phyloP scores from a whole-genome alignment of 805 yeast species.

The Ogataea populi-albae region DNA sequence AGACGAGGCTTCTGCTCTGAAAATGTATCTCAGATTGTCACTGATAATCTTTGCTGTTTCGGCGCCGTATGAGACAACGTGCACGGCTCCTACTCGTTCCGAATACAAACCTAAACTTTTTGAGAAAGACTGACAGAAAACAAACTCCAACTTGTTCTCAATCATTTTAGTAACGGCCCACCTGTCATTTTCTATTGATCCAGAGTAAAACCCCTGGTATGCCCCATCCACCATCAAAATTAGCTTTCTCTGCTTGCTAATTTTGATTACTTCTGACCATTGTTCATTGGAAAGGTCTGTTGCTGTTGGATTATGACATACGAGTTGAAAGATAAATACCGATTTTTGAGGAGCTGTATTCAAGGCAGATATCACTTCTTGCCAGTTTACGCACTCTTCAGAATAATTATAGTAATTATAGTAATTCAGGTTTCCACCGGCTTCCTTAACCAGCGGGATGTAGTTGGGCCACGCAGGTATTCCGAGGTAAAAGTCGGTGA shows the following conservation, averaged over 20 bases:
- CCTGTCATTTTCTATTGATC: slow-evolving; percentile 65
- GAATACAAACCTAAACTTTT: slow-evolving; percentile 88
- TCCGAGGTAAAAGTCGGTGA: slow-evolving; percentile 38
- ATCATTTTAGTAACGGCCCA: slow-evolving; percentile 41
- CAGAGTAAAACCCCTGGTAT: slow-evolving; percentile 86
- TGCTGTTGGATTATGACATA: slow-evolving; percentile 92
- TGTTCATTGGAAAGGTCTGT: slow-evolving; percentile 74
- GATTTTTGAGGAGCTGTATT: slow-evolving; percentile 48
- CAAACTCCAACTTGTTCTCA: slow-evolving; percentile 44
- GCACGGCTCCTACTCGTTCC: slow-evolving; percentile 82
- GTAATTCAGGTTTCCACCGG: slow-evolving; percentile 42
- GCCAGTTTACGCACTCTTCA: slow-evolving; percentile 47
- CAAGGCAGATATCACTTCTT: slow-evolving; percentile 54
- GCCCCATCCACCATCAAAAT: slow-evolving; percentile 84
- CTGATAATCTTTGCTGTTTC: slow-evolving; percentile 6
- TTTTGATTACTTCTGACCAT: slow-evolving; percentile 65
- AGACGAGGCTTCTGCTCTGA: slow-evolving; percentile 43
- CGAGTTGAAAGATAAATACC: slow-evolving; percentile 73
- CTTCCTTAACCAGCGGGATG: slow-evolving; percentile 45
- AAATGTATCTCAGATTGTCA: slow-evolving; percentile 32
- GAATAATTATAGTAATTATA: slow-evolving; percentile 42
- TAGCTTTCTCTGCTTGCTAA: slow-evolving; percentile 51
- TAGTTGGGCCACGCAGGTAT: slow-evolving; percentile 51
- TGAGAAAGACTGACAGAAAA: slow-evolving; percentile 81
- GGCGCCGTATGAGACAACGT: slow-evolving; percentile 34